A percentile compares a stretch with the other conserved stretches of the same genome.
These are phyloP conservation scores for Emericellopsis cladophorae DNA, from an alignment of 2,329 filamentous ascomycete genomes.

Conservation along the genomic window DNA sequence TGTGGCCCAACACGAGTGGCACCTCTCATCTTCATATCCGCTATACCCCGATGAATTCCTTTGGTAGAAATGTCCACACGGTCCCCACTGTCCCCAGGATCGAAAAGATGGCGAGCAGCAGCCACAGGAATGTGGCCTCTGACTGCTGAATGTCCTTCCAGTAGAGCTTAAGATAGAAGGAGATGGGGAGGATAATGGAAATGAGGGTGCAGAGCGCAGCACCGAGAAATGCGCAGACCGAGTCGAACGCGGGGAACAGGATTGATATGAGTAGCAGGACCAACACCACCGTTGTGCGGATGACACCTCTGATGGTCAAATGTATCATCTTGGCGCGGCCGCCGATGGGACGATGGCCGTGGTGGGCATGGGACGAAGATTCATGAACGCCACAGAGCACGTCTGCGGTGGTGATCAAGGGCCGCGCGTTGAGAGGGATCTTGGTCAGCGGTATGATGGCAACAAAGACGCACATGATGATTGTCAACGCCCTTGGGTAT, in stretches of 20 bases:
- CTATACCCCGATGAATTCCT: constrained; percentile 46
- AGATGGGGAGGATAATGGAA: constrained; percentile 77
- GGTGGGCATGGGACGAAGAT: constrained; percentile 11
- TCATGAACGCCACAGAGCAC: constrained; percentile 62
- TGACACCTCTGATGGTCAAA: constrained; percentile 35
- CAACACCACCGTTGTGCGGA: constrained; percentile 56
- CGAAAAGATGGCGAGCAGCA: constrained; percentile 56
- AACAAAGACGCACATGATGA: constrained; percentile 75
- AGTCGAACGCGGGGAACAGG: constrained; percentile 65
- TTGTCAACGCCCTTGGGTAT: constrained; percentile 62
- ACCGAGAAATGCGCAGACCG: constrained; percentile 84
- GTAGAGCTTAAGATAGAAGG: constrained; percentile 87
- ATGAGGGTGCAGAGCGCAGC: constrained; percentile 87
- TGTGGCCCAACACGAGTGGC: background rate
- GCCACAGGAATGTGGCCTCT: constrained; percentile 57
- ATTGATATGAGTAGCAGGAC: constrained; percentile 64
- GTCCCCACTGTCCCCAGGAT: constrained; percentile 67
- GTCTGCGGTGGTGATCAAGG: constrained; percentile 77
- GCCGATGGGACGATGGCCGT: constrained; percentile 20
- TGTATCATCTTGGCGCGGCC: constrained; percentile 29
- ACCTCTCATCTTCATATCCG: constrained; percentile 9
- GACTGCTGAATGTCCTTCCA: constrained; percentile 50
- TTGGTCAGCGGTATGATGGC: constrained; percentile 92
- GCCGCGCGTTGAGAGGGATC: constrained; percentile 79
- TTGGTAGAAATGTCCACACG: constrained; percentile 78